Evolutionary conservation across 257 asterid species (phyloP).

Genomic region (Solanum virginianum): DNA sequence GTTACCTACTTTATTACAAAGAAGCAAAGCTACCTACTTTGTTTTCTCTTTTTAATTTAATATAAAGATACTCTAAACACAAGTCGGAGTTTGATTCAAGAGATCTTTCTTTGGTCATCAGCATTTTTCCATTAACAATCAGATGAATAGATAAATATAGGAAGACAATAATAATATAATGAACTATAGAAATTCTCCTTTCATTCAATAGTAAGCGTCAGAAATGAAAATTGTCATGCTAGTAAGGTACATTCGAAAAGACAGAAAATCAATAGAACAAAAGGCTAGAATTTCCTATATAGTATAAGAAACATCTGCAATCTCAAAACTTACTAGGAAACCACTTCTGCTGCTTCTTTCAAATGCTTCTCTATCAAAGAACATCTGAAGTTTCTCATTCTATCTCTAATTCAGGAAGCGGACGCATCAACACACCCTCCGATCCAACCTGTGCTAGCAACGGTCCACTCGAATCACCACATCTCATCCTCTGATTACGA

Average conservation of each 20-base stretch:
- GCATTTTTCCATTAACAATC: not conserved
- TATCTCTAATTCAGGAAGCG: conserved; percentile 52
- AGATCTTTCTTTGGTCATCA: not conserved
- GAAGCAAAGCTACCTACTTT: not conserved
- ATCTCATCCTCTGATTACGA: conserved; percentile 22
- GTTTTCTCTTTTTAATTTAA: not conserved
- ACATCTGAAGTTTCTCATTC: conserved; percentile 24
- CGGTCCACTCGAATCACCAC: conserved; percentile 37
- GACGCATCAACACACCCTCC: conserved; percentile 44
- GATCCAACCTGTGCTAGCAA: conserved; percentile 34
- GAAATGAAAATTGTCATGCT: not conserved
- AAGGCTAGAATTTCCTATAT: not conserved
- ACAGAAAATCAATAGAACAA: not conserved
- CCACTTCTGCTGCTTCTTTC: not conserved
- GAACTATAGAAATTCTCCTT: not conserved
- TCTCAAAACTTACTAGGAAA: conserved; percentile 7
- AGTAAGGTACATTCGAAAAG: not conserved
- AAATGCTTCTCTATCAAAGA: not conserved
- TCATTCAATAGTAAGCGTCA: not conserved
- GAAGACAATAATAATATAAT: not conserved
- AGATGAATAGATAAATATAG: not conserved
- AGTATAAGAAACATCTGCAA: not conserved
- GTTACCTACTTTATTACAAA: not conserved
- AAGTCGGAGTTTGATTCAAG: not conserved
- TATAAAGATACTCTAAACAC: not conserved